Evolutionary conservation across 768 basidiomycete genomes (phyloP), one percentile per base, ranked within the genome.

Genomic region (Pulveroboletus sp.): DNA sequence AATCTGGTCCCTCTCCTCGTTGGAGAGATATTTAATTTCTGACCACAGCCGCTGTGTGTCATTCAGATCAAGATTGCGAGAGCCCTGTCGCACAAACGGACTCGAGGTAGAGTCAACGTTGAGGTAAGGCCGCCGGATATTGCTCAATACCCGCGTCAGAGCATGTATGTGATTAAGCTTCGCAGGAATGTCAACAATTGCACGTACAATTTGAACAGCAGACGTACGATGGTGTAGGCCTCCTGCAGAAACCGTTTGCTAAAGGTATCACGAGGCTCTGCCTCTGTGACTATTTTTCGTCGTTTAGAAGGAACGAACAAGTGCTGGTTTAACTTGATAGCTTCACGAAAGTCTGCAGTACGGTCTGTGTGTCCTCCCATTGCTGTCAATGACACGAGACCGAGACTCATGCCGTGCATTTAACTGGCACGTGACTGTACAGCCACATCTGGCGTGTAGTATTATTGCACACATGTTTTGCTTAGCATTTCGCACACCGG

Each of bases 1-100:
- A 45, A 99, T 90, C 70, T 97, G 92, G 69, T 97, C 94, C 52
- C 94, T 77, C 66, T 99, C 94, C 53, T 90, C 83, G 62, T 97
- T 94, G 9, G 83, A 82, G 6, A 99, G 77, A 59, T 85, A 73
- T 52, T 79, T 81, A 43, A 90, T 73, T 44, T 78, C 77, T 16
- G 75, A 66, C 87, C 86, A 90, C 38, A 75, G 71, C 51, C 75
- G 70, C 50, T 74, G 69, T 40, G 77, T 63, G 44, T 71, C 71
- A 20, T 63, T 69, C 12, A 89, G 60, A 69, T 90, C 84, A 46
- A 89, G 69, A 37, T 65, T 77, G 37, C 78, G 76, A 14, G 73
- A 63, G 27, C 57, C 55, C 58, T 80, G 80, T 24, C 81, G 79
- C 19, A 74, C 68, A 39, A 78, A 64, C 12, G 81, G 76, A n/a